phyloP scores from a whole-genome alignment of 345 rosid genomes.

The Limnanthes douglasii region DNA sequence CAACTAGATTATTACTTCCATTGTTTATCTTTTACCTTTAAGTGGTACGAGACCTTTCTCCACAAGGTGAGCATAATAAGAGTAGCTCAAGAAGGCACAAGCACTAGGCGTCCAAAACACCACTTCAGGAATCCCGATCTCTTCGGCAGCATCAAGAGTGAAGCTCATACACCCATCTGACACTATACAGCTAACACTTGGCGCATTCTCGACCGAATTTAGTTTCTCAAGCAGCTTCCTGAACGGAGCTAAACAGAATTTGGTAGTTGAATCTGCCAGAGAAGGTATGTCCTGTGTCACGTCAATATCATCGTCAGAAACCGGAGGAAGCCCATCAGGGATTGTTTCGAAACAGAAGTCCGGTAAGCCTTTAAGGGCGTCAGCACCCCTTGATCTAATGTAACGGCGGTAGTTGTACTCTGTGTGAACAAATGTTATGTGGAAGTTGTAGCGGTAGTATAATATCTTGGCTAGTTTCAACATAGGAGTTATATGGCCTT shows the following conservation, averaged over 20 bases:
- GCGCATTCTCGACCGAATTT: constrained; percentile 10
- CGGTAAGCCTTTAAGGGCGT: constrained; percentile 6
- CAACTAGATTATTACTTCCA: too few relatives aligned
- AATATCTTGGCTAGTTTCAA: constrained; percentile 12
- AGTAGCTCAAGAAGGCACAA: constrained; percentile 5
- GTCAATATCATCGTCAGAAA: constrained; percentile 3
- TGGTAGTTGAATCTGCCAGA: constrained; percentile 7
- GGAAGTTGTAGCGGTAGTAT: constrained; percentile 10
- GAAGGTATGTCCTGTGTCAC: constrained; percentile 6
- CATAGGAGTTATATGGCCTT: constrained; percentile 15
- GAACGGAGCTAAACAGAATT: constrained; percentile 7
- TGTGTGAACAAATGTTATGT: constrained; percentile 14
- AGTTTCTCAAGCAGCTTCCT: constrained; percentile 6
- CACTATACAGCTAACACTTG: constrained; percentile 22
- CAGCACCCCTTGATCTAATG: constrained; percentile 11
- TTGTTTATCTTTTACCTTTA: constrained; percentile 21
- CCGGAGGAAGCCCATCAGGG: constrained; percentile 12
- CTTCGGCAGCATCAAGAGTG: constrained; percentile 13
- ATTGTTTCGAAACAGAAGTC: constrained; percentile 10
- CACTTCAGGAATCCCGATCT: constrained; percentile 10
- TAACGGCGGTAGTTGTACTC: constrained; percentile 13
- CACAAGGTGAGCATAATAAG: constrained; percentile 10
- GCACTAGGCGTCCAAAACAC: constrained; percentile 19
- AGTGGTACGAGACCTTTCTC: constrained; percentile 15
- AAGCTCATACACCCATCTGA: constrained; percentile 20